These are phyloP conservation scores for Geotrichum europaeum DNA, from an alignment of 1,139 yeast species.

Conservation along the genomic window DNA sequence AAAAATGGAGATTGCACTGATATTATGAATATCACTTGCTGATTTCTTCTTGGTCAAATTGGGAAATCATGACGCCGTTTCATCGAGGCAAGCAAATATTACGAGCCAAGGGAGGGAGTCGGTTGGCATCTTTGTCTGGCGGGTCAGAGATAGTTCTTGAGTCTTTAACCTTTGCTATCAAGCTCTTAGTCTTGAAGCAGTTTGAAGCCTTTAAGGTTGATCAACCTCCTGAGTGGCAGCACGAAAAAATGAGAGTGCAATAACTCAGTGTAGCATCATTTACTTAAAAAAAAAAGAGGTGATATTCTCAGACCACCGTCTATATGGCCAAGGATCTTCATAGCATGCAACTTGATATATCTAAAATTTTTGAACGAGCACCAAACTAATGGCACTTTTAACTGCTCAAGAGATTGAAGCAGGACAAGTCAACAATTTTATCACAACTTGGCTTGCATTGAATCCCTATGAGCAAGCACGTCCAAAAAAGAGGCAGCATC, in stretches of 20 bases:
- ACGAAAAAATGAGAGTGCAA: neutral
- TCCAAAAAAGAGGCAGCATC: neutral
- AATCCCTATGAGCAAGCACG: neutral
- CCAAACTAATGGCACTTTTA: neutral
- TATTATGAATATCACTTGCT: neutral
- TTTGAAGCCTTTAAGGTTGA: neutral
- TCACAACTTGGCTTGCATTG: neutral
- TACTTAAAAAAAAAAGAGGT: neutral
- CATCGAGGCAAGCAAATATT: neutral
- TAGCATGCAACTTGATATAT: neutral
- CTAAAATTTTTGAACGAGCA: neutral
- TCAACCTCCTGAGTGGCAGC: neutral
- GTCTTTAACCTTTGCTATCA: neutral
- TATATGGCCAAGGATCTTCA: neutral
- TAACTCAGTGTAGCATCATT: neutral
- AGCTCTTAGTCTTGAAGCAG: neutral
- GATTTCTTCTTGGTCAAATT: neutral
- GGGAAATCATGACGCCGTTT: neutral
- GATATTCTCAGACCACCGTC: neutral
- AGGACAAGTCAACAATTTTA: neutral
- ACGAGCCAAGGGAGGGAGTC: neutral
- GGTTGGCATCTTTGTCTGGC: neutral
- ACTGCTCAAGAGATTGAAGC: neutral
- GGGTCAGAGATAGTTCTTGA: neutral
- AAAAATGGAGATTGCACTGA: neutral